Base-by-base conservation (phyloP, 805 yeast species). In the Sugiyamaella qingdaonensis region DNA sequence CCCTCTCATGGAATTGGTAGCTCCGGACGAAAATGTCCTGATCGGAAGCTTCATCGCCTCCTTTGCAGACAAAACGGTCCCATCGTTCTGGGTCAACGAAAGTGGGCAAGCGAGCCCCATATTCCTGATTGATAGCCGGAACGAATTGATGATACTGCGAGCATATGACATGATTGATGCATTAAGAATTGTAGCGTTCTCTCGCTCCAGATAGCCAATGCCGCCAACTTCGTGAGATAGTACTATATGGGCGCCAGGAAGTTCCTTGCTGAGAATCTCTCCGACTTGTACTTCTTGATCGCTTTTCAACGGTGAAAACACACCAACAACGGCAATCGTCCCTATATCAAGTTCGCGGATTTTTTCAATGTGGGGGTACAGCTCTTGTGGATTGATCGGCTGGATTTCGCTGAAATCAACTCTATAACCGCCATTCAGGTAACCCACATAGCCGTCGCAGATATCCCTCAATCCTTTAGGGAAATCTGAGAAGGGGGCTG, bases 11-110 rank as follows among this genome's bases (percentile, higher is more conserved):
- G 37, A 34, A 34, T 34, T 34, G 3, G 37, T 77, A 2, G 79
- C 76, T 43, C 80, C 80, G 8, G 79, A 75, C 2, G 77, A 71
- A 58, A 76, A 76, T 1, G 80, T 76, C 42, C 72, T 61, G 36
- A 77, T 76, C n/a, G 80, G 79, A 5, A 67, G 58, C 29, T 63
- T 58, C 36, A 68, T 52, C 0, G 76, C 77, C 29, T 74, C 78
- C 9, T 60, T 54, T 3, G 71, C 68, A 2, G 77, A 63, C 4
- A 75, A 56, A 10, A 75, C 71, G 1, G 79, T 75, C 7, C 79
- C 80, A 55, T 76, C 79, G 59, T 76, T 76, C 60, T 75, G 79
- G 4, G 78, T 73, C 32, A 71, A 52, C 5, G 73, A 62, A 1
- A 76, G 64, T 2, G 76, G 73, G 60, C 76, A 70, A 4, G 57